These are phyloP conservation scores for Penicillium sp. DNA, from an alignment of 2,329 filamentous ascomycete species.

Conservation along the genomic window DNA sequence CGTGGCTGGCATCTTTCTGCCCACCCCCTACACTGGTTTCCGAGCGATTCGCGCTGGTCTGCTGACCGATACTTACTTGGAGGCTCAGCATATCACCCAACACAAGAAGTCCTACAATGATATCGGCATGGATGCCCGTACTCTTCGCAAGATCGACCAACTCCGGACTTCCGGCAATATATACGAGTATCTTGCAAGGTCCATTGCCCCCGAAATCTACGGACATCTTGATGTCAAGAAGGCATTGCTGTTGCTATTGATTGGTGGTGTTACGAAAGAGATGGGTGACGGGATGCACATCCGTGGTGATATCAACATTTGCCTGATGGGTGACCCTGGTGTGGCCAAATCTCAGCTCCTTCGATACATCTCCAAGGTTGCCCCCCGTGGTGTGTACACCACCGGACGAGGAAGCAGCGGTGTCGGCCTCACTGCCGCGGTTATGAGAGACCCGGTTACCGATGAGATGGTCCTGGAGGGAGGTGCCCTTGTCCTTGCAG, in stretches of 20 bases:
- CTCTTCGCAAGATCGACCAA: constrained; percentile 79
- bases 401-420: constrained; percentile 77
- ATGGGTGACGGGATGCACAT: constrained; percentile 99
- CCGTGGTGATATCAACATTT: constrained; percentile 97
- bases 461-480: constrained; percentile 77
- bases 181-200: constrained; percentile 92
- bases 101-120: constrained; percentile 98
- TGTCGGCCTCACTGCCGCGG: constrained; percentile 75
- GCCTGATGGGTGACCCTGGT: constrained; percentile 98
- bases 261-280: constrained; percentile 92
- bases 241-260: constrained; percentile 87
- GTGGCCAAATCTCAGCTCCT: constrained; percentile 97
- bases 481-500: constrained; percentile 72
- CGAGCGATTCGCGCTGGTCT: constrained; percentile 93
- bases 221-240: constrained; percentile 98
- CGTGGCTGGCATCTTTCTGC: constrained; percentile 90
- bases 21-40: constrained; percentile 98
- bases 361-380: constrained; percentile 98
- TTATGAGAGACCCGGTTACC: constrained; percentile 75
- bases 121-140: constrained; percentile 74
- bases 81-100: constrained; percentile 88
- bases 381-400: constrained; percentile 83
- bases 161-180: constrained; percentile 83
- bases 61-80: constrained; percentile 94
- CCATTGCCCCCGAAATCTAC: constrained; percentile 95